Percentiles rank a stretch among this genome's conserved stretches.
phyloP scores from a whole-genome alignment of 495 filamentous ascomycete genomes.

The Tuber brumale region DNA sequence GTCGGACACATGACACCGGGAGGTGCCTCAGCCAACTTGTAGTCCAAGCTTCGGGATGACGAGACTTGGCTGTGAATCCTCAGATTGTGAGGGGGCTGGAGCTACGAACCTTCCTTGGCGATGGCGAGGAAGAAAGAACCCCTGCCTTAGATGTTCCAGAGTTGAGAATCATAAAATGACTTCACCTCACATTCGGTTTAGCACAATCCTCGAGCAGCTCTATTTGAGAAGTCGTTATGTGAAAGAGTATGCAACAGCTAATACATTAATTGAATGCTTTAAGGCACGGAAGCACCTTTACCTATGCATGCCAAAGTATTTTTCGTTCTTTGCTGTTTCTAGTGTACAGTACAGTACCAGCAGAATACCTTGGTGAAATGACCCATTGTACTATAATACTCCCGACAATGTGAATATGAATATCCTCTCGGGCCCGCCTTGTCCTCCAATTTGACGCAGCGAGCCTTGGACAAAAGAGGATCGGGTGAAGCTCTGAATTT shows the following conservation, averaged over 20 bases:
- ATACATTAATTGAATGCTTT: background rate
- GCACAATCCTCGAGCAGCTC: background rate
- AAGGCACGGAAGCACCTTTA: background rate
- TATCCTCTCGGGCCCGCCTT: background rate
- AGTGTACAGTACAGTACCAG: background rate
- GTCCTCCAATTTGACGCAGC: background rate
- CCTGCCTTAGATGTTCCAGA: conserved; percentile 2
- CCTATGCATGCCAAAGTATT: background rate
- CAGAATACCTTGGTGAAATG: background rate
- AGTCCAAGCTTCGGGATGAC: background rate
- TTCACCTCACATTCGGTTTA: background rate
- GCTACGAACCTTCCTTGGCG: background rate
- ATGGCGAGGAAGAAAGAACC: background rate
- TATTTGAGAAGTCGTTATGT: background rate
- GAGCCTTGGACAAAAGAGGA: background rate
- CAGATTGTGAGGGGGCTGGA: background rate
- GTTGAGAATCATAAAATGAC: background rate
- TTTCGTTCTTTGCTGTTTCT: background rate
- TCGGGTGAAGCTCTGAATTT: background rate
- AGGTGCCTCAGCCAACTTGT: background rate
- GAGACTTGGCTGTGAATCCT: background rate
- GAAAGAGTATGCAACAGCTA: background rate
- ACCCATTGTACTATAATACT: background rate
- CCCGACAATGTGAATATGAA: background rate
- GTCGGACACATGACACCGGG: background rate